A percentile compares a stretch with the other conserved stretches of the same genome.
Conservation (phyloP, 73 alveolate species). For the Effrenium voratum region DNA sequence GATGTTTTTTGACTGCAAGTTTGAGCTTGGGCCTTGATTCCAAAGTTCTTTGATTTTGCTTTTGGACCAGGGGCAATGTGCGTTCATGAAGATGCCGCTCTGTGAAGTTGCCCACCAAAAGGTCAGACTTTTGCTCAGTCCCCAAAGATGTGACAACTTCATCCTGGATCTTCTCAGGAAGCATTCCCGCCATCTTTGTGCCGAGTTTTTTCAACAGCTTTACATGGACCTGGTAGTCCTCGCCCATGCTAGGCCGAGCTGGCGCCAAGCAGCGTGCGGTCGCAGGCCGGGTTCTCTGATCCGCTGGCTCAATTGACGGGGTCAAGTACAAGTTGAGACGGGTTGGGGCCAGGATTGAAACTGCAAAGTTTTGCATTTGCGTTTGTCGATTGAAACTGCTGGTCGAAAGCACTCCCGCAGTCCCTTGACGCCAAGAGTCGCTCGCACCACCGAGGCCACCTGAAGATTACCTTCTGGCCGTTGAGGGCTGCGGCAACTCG, state of each 20-base stretch:
- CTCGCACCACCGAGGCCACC: not conserved
- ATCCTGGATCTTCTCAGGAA: not conserved
- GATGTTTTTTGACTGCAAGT: too few species aligned
- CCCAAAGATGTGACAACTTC: not conserved
- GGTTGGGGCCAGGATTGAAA: not conserved
- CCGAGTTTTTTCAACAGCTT: not conserved
- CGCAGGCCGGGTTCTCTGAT: too few species aligned
- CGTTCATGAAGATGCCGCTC: too few species aligned
- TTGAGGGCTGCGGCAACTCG: not conserved
- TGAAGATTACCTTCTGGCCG: not conserved
- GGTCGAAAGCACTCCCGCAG: not conserved
- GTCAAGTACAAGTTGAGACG: too few species aligned
- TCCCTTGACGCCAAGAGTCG: not conserved
- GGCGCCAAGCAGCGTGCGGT: not conserved
- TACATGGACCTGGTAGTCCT: not conserved
- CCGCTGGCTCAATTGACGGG: too few species aligned
- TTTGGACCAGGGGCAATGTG: too few species aligned
- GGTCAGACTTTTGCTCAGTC: not conserved
- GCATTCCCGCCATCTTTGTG: not conserved
- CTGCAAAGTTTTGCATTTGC: not conserved
- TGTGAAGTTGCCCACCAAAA: not conserved
- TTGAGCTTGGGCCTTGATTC: not conserved
- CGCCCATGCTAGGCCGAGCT: not conserved
- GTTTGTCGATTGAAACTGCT: not conserved
- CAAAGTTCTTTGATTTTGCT: not conserved